phyloP scores from a whole-genome alignment of 1,139 yeast species.

The Hansenula lynferdii region DNA sequence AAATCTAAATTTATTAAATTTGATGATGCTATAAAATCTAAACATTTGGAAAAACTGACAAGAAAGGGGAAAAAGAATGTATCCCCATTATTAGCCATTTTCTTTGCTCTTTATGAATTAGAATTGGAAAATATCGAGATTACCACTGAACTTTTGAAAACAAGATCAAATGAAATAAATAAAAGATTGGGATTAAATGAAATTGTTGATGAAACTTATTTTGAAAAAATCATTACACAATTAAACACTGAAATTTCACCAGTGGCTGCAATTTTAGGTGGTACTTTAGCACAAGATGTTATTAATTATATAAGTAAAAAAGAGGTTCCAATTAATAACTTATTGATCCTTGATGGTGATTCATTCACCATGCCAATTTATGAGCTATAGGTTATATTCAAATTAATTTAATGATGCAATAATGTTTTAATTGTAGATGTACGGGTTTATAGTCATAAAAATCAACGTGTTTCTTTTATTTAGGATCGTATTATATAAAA shows the following conservation, averaged over 20 bases:
- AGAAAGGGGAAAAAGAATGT: slow-evolving; percentile 16
- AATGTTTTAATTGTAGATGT: too few relatives aligned
- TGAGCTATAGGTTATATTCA: too few relatives aligned
- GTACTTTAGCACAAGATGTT: slow-evolving; percentile 86
- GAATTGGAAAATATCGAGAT: slow-evolving; percentile 7
- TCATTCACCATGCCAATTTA: slow-evolving; percentile 74
- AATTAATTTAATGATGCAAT: too few relatives aligned
- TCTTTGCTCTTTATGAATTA: slow-evolving; percentile 16
- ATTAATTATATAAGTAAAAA: slow-evolving; percentile 75
- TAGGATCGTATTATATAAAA: background rate
- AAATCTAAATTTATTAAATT: slow-evolving; percentile 47
- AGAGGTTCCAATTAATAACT: slow-evolving; percentile 80
- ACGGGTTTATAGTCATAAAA: too few relatives aligned
- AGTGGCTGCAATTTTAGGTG: slow-evolving; percentile 85
- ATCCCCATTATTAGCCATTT: slow-evolving; percentile 17
- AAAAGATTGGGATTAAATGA: slow-evolving; percentile 32
- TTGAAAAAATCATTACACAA: slow-evolving; percentile 41
- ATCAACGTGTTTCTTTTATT: background rate
- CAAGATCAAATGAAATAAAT: slow-evolving; percentile 22
- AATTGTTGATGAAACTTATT: slow-evolving; percentile 25
- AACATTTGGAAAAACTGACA: slow-evolving; percentile 16
- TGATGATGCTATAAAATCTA: slow-evolving; percentile 31
- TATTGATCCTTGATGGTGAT: slow-evolving; percentile 69
- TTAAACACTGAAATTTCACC: slow-evolving; percentile 75
- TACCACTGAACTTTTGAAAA: slow-evolving; percentile 18